Conservation (phyloP, 129 eudicot genomes). For the Helianthus tuberosus region DNA sequence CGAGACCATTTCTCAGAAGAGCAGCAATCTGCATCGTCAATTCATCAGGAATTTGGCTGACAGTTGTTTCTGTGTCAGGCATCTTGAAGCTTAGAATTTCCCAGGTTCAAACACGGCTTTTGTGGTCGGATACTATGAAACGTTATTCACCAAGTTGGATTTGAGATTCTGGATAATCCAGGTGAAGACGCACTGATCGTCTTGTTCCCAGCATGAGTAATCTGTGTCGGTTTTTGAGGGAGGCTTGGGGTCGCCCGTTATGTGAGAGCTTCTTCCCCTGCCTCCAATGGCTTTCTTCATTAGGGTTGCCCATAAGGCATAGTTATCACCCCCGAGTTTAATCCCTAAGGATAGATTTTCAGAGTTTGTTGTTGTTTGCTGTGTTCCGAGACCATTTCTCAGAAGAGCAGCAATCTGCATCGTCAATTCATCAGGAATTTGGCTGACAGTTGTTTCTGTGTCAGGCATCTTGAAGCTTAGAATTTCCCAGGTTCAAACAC, state of each 20-base stretch:
- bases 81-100: too few relatives aligned
- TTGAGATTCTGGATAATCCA: not conserved
- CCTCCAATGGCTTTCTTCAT: slow-evolving; percentile 2
- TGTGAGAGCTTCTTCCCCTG: not conserved
- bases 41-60: not conserved
- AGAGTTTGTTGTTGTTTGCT: too few relatives aligned
- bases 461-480: too few relatives aligned
- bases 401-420: too few relatives aligned
- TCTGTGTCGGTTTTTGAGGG: not conserved
- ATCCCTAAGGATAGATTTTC: too few relatives aligned
- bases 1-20: not conserved
- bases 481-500: not conserved
- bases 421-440: not conserved
- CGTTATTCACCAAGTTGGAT: not conserved
- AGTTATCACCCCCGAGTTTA: too few relatives aligned
- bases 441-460: too few relatives aligned
- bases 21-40: not conserved
- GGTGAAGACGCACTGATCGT: not conserved
- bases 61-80: too few relatives aligned
- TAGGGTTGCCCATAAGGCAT: not conserved
- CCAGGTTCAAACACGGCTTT: not conserved
- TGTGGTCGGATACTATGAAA: not conserved
- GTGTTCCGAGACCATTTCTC: too few relatives aligned
- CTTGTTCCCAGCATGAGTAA: not conserved
- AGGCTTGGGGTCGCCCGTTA: not conserved